phyloP scores from a whole-genome alignment of 2,329 filamentous ascomycete species.

The Ophiostoma ulmi region DNA sequence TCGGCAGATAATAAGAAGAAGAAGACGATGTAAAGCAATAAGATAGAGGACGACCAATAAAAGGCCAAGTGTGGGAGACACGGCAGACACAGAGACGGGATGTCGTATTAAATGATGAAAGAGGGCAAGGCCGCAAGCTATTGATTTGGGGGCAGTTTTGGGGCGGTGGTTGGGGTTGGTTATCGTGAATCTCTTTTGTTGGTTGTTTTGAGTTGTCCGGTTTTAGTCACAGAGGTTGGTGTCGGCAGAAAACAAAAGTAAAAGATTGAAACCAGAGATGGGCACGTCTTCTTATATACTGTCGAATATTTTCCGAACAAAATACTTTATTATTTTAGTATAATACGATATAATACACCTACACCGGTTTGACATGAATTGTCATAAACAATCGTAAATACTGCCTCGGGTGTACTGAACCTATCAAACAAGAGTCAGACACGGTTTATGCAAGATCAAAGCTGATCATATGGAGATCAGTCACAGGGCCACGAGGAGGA shows the following conservation, averaged over 20 bases:
- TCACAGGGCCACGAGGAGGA: constrained; percentile 6
- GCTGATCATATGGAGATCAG: constrained; percentile 8
- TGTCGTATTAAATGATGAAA: background rate
- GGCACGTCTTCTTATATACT: background rate
- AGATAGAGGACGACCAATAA: background rate
- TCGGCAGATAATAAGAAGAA: background rate
- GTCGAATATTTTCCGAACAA: background rate
- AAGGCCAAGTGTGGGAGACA: background rate
- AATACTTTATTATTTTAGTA: background rate
- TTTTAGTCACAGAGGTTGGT: background rate
- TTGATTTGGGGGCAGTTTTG: background rate
- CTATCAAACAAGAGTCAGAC: background rate
- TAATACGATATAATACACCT: too few species aligned
- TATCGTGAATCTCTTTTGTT: background rate
- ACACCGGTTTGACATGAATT: background rate
- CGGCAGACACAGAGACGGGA: background rate
- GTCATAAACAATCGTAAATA: background rate
- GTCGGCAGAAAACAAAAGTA: background rate
- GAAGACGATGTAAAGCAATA: background rate
- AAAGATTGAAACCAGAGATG: background rate
- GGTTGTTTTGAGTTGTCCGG: background rate
- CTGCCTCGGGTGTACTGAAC: background rate
- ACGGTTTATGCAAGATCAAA: constrained; percentile 11
- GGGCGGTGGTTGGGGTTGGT: background rate
- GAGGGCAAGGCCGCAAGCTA: background rate